A percentile compares a stretch with the other conserved stretches of the same genome.
Conservation (phyloP, 176 grass and related monocot species). For the Carex pumila region DNA sequence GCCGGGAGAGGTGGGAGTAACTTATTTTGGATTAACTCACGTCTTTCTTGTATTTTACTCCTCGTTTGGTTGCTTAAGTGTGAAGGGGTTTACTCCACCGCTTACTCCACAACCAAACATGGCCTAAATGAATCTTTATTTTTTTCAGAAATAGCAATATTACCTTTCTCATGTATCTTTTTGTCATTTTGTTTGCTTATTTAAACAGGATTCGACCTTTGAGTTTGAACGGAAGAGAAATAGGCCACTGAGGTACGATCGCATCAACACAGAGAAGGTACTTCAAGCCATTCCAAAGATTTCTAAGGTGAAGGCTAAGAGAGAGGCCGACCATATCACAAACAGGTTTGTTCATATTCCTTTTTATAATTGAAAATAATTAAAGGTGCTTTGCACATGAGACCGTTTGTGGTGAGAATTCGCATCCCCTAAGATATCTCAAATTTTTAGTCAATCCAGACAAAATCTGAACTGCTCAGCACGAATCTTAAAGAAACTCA, state of each 20-base stretch:
- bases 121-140: neutral
- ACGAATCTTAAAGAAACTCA: too few species aligned
- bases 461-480: too few species aligned
- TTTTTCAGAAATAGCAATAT: too few species aligned
- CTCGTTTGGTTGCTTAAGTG: too few species aligned
- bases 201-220: constrained; percentile 67
- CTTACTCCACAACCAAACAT: too few species aligned
- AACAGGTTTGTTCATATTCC: constrained; percentile 32
- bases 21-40: too few species aligned
- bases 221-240: constrained; percentile 97
- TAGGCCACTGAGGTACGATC: constrained; percentile 79
- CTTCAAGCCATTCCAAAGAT: constrained; percentile 70
- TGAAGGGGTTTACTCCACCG: too few species aligned
- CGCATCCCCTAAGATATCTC: too few species aligned
- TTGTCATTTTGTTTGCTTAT: neutral
- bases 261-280: constrained; percentile 46
- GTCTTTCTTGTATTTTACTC: too few species aligned
- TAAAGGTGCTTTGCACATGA: neutral
- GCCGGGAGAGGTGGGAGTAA: too few species aligned
- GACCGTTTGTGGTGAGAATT: neutral
- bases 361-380: neutral
- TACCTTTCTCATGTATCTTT: neutral
- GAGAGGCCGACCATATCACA: constrained; percentile 44
- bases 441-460: too few species aligned
- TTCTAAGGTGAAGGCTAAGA: constrained; percentile 53